Evolutionary conservation across 495 filamentous ascomycete species (phyloP), one percentile per base, ranked within the genome.

Genomic region (Hypoxylon perforatum): DNA sequence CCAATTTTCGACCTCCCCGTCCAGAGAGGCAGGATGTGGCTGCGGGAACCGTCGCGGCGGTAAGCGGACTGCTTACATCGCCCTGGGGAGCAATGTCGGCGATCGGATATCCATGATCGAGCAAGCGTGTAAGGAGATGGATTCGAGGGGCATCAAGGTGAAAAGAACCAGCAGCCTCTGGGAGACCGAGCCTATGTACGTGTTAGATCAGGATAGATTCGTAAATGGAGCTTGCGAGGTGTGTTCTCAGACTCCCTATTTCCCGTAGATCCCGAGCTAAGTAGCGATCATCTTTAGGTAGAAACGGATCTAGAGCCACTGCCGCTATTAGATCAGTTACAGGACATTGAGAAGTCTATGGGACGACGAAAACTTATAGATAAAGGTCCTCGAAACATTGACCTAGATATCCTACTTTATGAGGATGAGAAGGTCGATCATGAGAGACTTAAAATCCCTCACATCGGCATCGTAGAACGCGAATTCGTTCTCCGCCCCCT

Each of bases 181-280:
- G 82, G 92, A 98, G 79, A 99, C 94, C 6, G 87, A 91, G 61
- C 91, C 95, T 19, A 99, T 99, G 95, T 98, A 99, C 78, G 89
- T 97, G 66, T 78, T 90, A 64, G 89, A 97, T 70, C 95, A 99
- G 74, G 87, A 86, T 59, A 84, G 87, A 15, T 99, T 98, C 70
- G 78, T 98, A 39, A 99, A 99, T 74, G 95, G 93, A 30, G 93
- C 89, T 55, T 97, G 93, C 75, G 92, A 99, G 88, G 95, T 97
- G 65, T 73, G 84, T 81, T 28, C 58, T 50, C 18, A 22, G 21
- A 53, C 14, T 48, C 22, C 6, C 36, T 9, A 28, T 44, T 21
- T 33, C 57, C 63, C 67, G 30, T 67, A 53, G 23, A 41, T 15
- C 49, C 18, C 47, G 44, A 49, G n/a, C 66, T 69, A 21, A 69